phyloP scores from a whole-genome alignment of 192 early-diverging fungal species.

The Coemansia sp. region DNA sequence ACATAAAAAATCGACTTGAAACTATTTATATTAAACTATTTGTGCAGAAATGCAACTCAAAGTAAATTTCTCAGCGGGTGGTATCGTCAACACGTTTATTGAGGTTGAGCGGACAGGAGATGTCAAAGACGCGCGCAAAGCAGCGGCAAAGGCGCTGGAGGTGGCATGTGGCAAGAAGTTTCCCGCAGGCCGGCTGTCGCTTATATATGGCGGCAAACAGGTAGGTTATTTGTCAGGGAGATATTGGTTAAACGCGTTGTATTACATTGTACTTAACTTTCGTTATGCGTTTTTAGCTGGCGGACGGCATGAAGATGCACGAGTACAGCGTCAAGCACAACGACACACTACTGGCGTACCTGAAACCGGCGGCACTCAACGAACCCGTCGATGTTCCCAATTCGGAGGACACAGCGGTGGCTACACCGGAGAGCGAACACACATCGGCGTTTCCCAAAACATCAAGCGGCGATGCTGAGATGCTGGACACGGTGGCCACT shows the following conservation, averaged over 20 bases:
- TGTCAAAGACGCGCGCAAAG: slow-evolving; percentile 13
- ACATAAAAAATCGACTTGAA: not conserved
- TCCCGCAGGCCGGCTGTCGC: slow-evolving; percentile 8
- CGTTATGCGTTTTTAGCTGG: slow-evolving; percentile 14
- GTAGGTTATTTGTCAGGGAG: slow-evolving; percentile 1
- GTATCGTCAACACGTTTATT: slow-evolving; percentile 5
- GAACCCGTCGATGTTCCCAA: not conserved
- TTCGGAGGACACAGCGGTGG: not conserved
- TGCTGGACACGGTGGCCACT: not conserved
- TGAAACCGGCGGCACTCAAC: slow-evolving; percentile 4
- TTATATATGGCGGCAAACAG: slow-evolving; percentile 50
- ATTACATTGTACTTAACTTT: not conserved
- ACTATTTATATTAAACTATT: too few species aligned
- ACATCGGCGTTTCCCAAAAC: not conserved
- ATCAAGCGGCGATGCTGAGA: not conserved
- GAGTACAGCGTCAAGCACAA: slow-evolving; percentile 44
- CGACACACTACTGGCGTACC: slow-evolving; percentile 19
- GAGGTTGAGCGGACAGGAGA: slow-evolving; percentile 17
- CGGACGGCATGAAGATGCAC: slow-evolving; percentile 43
- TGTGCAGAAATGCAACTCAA: slow-evolving; percentile 16
- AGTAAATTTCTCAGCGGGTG: slow-evolving; percentile 15
- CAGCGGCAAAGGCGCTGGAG: slow-evolving; percentile 5
- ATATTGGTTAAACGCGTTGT: not conserved
- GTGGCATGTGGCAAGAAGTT: slow-evolving; percentile 1
- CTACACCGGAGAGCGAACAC: not conserved